phyloP scores from a whole-genome alignment of 2,329 filamentous ascomycete species.

The Alternaria brassicicola region DNA sequence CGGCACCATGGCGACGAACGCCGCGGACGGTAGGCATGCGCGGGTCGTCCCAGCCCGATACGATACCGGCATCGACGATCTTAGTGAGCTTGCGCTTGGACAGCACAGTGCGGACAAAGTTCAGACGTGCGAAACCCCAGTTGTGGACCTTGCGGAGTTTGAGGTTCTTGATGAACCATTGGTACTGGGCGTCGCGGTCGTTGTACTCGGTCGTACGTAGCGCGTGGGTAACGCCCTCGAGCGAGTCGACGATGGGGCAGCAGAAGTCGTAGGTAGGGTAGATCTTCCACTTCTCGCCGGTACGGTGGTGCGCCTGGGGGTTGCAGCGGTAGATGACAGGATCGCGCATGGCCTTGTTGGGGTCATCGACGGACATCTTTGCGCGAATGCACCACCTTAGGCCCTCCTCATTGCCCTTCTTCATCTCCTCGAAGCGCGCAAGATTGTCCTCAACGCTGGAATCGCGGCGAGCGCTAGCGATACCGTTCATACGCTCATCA shows the following conservation, averaged over 20 bases:
- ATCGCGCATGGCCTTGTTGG: slow-evolving; percentile 94
- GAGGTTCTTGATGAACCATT: slow-evolving; percentile 80
- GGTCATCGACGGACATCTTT: slow-evolving; percentile 88
- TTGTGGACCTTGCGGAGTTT: slow-evolving; percentile 78
- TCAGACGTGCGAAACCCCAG: slow-evolving; percentile 85
- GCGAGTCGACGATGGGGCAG: slow-evolving; percentile 78
- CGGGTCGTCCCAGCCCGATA: slow-evolving; percentile 86
- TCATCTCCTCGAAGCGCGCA: slow-evolving; percentile 91
- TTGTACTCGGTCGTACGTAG: slow-evolving; percentile 86
- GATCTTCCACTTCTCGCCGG: slow-evolving; percentile 79
- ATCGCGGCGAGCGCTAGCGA: slow-evolving; percentile 81
- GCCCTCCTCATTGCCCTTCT: slow-evolving; percentile 78
- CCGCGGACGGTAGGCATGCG: slow-evolving; percentile 85
- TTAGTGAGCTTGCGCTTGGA: slow-evolving; percentile 88
- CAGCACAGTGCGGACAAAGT: slow-evolving; percentile 81
- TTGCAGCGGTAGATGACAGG: slow-evolving; percentile 98
- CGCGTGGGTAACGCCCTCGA: slow-evolving; percentile 84
- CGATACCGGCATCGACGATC: slow-evolving; percentile 75
- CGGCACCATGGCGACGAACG: slow-evolving; percentile 78
- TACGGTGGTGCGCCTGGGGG: slow-evolving; percentile 73
- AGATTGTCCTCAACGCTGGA: slow-evolving; percentile 82
- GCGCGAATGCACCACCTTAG: slow-evolving; percentile 89
- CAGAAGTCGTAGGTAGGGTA: slow-evolving; percentile 90
- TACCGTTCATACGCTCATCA: slow-evolving; percentile 80
- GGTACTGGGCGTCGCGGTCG: slow-evolving; percentile 83